Conservation (phyloP, 495 filamentous ascomycete species). For the Entonaema liquescens region DNA sequence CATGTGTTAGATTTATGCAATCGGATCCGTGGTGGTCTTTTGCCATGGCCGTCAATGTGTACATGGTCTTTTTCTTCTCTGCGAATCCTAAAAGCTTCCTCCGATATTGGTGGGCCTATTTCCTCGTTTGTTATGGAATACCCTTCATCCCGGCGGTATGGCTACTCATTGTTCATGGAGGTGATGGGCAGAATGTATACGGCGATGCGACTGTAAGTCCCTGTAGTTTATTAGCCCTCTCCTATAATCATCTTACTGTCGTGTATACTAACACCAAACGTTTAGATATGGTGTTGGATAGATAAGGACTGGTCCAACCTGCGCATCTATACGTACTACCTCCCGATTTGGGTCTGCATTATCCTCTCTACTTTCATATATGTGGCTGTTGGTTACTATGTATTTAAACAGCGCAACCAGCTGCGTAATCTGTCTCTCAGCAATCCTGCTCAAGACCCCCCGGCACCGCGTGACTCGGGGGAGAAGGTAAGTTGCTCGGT, state of each 20-base stretch:
- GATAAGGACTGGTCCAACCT: conserved; percentile 70
- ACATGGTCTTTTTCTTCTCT: conserved; percentile 80
- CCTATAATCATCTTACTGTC: not conserved
- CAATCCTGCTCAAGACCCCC: conserved; percentile 40
- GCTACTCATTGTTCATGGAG: conserved; percentile 67
- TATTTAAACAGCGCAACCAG: conserved; percentile 68
- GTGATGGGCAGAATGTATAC: conserved; percentile 65
- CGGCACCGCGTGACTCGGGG: conserved; percentile 43
- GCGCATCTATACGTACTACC: conserved; percentile 81
- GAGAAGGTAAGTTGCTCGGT: conserved; percentile 50
- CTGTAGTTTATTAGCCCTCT: too few relatives aligned
- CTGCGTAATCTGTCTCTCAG: conserved; percentile 59
- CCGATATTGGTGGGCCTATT: conserved; percentile 73
- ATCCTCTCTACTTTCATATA: conserved; percentile 75
- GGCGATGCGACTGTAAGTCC: conserved; percentile 71
- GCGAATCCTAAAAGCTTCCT: conserved; percentile 72
- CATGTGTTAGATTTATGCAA: conserved; percentile 61
- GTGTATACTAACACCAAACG: not conserved
- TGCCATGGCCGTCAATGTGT: conserved; percentile 88
- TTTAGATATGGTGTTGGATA: conserved; percentile 87
- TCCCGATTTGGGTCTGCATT: conserved; percentile 86
- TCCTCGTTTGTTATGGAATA: conserved; percentile 75
- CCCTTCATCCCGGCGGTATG: conserved; percentile 74
- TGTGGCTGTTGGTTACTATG: conserved; percentile 71
- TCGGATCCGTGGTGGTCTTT: conserved; percentile 68